These are phyloP conservation scores for Arthrobotrys conoides DNA, from an alignment of 2,329 filamentous ascomycete species.

Conservation along the genomic window DNA sequence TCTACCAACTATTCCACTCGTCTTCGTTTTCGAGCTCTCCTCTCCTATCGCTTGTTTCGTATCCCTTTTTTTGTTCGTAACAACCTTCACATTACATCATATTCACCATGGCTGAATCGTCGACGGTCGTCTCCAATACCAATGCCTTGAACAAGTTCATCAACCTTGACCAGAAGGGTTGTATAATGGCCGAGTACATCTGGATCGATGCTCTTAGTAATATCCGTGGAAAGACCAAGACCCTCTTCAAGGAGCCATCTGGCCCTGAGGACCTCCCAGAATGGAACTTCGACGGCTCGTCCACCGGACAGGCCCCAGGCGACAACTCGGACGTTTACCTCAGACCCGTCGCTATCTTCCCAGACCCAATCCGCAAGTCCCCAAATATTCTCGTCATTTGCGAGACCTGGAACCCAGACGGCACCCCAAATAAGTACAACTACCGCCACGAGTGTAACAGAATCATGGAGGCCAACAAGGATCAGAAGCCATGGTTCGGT, in stretches of 20 bases:
- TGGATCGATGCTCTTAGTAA: slow-evolving; percentile 90
- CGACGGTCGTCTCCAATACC: slow-evolving; percentile 63
- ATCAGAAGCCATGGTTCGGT: slow-evolving; percentile 94
- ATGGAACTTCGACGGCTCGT: slow-evolving; percentile 91
- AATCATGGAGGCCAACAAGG: slow-evolving; percentile 88
- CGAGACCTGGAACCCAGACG: slow-evolving; percentile 95
- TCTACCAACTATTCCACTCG: slow-evolving; percentile 7
- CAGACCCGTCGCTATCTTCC: slow-evolving; percentile 87
- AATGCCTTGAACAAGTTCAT: slow-evolving; percentile 78
- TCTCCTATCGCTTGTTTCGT: slow-evolving; percentile 36
- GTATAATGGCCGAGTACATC: slow-evolving; percentile 94
- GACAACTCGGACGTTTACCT: slow-evolving; percentile 99
- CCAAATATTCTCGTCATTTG: slow-evolving; percentile 95
- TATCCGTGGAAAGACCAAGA: slow-evolving; percentile 94
- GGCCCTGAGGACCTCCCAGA: slow-evolving; percentile 78
- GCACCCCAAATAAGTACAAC: slow-evolving; percentile 98
- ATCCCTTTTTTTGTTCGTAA: slow-evolving; percentile 43
- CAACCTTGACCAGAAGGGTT: slow-evolving; percentile 88
- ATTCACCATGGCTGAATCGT: slow-evolving; percentile 60
- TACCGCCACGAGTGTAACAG: slow-evolving; percentile 91
- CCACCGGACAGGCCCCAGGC: slow-evolving; percentile 90
- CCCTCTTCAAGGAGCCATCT: slow-evolving; percentile 73
- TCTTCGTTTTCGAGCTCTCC: slow-evolving; percentile 27
- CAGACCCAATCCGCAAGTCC: slow-evolving; percentile 88
- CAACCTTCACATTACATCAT: slow-evolving; percentile 32